Base-by-base conservation (phyloP, 2,329 filamentous ascomycete species). In the Fusarium avenaceum region DNA sequence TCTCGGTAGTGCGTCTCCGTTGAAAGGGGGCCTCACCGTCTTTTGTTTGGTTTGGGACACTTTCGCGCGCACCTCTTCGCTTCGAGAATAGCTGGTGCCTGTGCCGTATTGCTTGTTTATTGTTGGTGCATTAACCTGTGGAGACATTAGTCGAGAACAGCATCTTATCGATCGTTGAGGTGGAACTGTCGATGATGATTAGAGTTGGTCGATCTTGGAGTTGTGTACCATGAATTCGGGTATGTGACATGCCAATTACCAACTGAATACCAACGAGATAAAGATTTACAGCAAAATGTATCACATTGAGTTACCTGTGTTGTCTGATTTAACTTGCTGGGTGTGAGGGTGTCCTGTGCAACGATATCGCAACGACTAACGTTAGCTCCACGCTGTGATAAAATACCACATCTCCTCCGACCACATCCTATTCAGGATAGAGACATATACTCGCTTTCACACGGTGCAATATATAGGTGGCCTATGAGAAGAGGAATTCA, bases 21-120 rank as follows among this genome's bases (percentile, higher is more conserved):
- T 49, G 19, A 67, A 52, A n/a, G 24, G 44, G 38, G 53, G 39
- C 66, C 66, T 69, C 66, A 69, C 66, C 66, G 66, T 70, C 66
- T 69, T 69, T 69, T 69, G 60, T 50, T 54, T 49, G 30, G 33
- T 40, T 40, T 42, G 26, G 47, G 28, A 26, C 35, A 43, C 24
- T 35, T n/a, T 39, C 22, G 35, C 28, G 52, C 45, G 47, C 50
- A 63, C 51, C 60, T 33, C 45, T 54, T n/a, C 54, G 46, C 49
- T 49, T 60, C 53, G 43, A 42, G 30, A 52, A 46, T 49, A 52
- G 39, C 48, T 56, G 39, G 35, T 45, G 17, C 52, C 42, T 32
- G 56, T 55, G 62, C 46, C 40, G 53, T 65, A 53, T 51, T 60
- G 51, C 54, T 67, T 63, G 62, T 57, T 57, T 69, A 45, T 51